Evolutionary conservation across 2,329 filamentous ascomycete species (phyloP), one percentile per base, ranked within the genome.

Genomic region (Daldinia eschscholtzii): DNA sequence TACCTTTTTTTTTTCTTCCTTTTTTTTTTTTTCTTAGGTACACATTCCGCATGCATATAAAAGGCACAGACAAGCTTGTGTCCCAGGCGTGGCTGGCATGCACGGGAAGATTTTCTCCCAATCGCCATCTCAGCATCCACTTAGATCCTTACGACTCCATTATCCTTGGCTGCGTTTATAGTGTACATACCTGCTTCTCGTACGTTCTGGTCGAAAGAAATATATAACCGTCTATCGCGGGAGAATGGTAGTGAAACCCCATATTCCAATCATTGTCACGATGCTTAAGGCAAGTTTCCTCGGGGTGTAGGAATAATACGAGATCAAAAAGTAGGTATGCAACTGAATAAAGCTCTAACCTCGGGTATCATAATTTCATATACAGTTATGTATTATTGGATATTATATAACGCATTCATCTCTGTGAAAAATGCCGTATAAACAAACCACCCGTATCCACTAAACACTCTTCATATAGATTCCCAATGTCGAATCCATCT

Each of bases 11-110:
- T 23, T 23, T 23, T 23, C 2, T 23, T 23, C 2, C 2, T 23
- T 23, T 23, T 23, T 23, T 23, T 23, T 23, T 23, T 52, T 59
- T 35, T 35, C 7, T 33, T 33, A 9, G 12, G 20, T 2, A 28
- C 30, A 61, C 42, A 50, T 61, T 52, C 46, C 46, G 15, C 46
- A 52, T 56, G 33, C 42, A 33, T 46, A 58, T 44, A 30, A 20
- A 46, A 56, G 35, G 35, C 30, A 56, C 52, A n/a, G 46, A 33
- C 46, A 33, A 52, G 46, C 28, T 10, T 50, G 20, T 52, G 26
- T 30, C 46, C 46, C 46, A 52, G 18, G 26, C 42, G 23, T 42
- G 39, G 33, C 7, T 23, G 20, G 42, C 26, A 52, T 52, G 26
- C 18, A 52, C 46, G 7, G 46, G 26, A 52, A 33, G 46, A 33